Conservation (phyloP, 192 early-diverging fungal genomes). For the Backusella mclennaniae region DNA sequence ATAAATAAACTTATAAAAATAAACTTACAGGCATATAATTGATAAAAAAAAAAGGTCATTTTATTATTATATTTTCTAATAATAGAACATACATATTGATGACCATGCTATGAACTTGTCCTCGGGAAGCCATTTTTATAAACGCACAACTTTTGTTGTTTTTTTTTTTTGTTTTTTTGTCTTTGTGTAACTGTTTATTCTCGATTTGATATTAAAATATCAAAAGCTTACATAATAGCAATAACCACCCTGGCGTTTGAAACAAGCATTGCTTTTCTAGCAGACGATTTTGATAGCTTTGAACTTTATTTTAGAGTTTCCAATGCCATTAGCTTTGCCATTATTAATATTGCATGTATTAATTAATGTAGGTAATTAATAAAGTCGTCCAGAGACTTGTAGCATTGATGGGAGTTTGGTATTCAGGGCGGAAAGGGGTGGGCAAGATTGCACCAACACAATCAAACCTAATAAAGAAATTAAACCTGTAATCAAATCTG, state of each 20-base stretch:
- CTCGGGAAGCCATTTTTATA: constrained; percentile 15
- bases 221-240: constrained; percentile 24
- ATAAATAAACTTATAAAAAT: background rate
- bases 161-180: background rate
- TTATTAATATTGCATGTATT: background rate
- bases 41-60: background rate
- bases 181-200: background rate
- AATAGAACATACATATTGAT: constrained; percentile 14
- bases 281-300: background rate
- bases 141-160: constrained; percentile 28
- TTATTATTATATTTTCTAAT: background rate
- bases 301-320: background rate
- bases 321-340: background rate
- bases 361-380: background rate
- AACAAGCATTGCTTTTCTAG: constrained; percentile 16
- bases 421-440: constrained; percentile 36
- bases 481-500: constrained; percentile 36
- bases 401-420: constrained; percentile 3
- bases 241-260: constrained; percentile 36
- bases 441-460: constrained; percentile 36
- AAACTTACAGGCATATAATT: background rate
- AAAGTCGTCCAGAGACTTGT: background rate
- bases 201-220: background rate
- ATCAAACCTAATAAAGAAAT: constrained; percentile 30
- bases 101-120: constrained; percentile 32